Conservation (phyloP, 2,329 filamentous ascomycete species). For the Fusarium euwallaceae region DNA sequence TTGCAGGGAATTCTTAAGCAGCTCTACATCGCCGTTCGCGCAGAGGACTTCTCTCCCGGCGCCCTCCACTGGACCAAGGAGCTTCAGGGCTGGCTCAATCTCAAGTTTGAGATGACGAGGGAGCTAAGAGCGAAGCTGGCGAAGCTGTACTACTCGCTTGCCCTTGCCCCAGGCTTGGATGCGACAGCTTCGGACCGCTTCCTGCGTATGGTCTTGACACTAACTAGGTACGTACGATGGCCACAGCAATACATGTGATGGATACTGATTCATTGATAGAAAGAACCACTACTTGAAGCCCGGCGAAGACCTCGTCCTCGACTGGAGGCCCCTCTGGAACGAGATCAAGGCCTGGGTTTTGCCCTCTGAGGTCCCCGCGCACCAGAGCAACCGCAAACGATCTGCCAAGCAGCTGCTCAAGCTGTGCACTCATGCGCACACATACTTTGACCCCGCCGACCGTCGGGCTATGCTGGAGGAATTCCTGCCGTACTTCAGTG, state of each 20-base stretch:
- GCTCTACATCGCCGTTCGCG: constrained; percentile 90
- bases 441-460: constrained; percentile 92
- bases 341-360: constrained; percentile 93
- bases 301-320: constrained; percentile 87
- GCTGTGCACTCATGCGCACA: constrained; percentile 88
- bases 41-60: constrained; percentile 93
- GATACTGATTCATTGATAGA: constrained; percentile 59
- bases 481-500: constrained; percentile 88
- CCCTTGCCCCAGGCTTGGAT: constrained; percentile 90
- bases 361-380: constrained; percentile 81
- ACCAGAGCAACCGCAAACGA: constrained; percentile 68
- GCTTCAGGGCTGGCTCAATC: constrained; percentile 91
- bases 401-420: constrained; percentile 80
- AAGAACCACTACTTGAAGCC: constrained; percentile 96
- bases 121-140: constrained; percentile 86
- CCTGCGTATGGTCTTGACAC: constrained; percentile 93
- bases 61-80: constrained; percentile 98
- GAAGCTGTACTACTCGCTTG: constrained; percentile 93
- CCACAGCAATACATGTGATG: constrained; percentile 10
- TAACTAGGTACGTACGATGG: constrained; percentile 81
- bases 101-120: constrained; percentile 97
- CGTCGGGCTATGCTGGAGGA: constrained; percentile 85
- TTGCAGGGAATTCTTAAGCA: constrained; percentile 91
- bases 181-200: constrained; percentile 87
- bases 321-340: constrained; percentile 94